Percentiles rank a stretch among this genome's conserved stretches.
phyloP scores from a whole-genome alignment of 352 stramenopile species.

The Thalassiosira livingstoniorum region DNA sequence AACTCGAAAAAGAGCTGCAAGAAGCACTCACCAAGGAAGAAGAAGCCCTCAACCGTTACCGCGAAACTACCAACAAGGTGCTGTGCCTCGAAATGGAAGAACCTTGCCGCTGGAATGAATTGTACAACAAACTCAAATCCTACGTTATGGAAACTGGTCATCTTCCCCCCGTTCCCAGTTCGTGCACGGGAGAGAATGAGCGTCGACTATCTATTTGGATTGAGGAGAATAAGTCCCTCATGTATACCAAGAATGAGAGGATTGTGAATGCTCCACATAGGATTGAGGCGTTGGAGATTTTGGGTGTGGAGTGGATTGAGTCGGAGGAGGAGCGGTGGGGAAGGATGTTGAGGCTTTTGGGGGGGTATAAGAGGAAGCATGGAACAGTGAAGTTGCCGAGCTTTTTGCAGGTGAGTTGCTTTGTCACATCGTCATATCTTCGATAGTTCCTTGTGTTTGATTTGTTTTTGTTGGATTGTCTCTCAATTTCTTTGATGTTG shows the following conservation, averaged over 20 bases:
- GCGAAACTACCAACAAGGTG: conserved; percentile 12
- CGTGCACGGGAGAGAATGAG: conserved; percentile 5
- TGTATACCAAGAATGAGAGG: conserved; percentile 12
- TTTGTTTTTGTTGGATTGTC: not conserved
- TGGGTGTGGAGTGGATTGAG: conserved; percentile 26
- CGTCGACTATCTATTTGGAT: conserved; percentile 26
- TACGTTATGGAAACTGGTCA: conserved; percentile 31
- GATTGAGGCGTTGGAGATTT: conserved; percentile 17
- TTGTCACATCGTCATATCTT: not conserved
- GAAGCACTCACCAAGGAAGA: conserved; percentile 1
- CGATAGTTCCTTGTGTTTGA: too few species aligned
- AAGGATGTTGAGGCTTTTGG: conserved; percentile 7
- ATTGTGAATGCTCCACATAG: conserved; percentile 22
- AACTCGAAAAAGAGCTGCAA: conserved; percentile 8
- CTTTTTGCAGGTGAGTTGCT: conserved; percentile 5
- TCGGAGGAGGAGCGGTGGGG: conserved; percentile 17
- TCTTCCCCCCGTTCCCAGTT: conserved; percentile 17
- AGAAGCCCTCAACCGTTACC: conserved; percentile 7
- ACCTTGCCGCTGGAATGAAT: conserved; percentile 24
- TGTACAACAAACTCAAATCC: conserved; percentile 17
- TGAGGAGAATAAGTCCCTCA: conserved; percentile 18
- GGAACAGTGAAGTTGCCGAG: conserved; percentile 8
- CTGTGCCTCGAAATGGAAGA: conserved; percentile 34
- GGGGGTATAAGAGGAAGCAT: conserved; percentile 7
- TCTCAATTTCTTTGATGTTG: not conserved